Conservation (phyloP, 2,329 filamentous ascomycete species). For the Pseudogymnoascus sp. region DNA sequence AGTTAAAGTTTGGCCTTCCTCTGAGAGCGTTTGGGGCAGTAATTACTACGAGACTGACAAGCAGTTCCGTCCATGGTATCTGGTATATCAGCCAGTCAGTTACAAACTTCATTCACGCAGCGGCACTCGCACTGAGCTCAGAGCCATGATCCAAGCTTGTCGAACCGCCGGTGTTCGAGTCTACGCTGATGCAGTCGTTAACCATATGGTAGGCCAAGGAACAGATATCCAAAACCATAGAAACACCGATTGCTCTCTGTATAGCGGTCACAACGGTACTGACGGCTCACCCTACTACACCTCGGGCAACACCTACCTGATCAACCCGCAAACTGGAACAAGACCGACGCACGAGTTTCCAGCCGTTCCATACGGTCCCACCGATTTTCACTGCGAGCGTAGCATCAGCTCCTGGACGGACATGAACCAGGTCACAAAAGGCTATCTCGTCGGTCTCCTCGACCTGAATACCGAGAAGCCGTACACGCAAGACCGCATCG, state of each 20-base stretch:
- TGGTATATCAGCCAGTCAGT: constrained; percentile 26
- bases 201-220: constrained; percentile 26
- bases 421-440: constrained; percentile 25
- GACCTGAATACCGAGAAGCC: constrained; percentile 27
- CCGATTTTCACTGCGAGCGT: constrained; percentile 27
- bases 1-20: constrained; percentile 27
- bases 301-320: constrained; percentile 25
- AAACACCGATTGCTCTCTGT: constrained; percentile 20
- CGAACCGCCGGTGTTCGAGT: constrained; percentile 25
- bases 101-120: constrained; percentile 26
- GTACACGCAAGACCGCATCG: constrained; percentile 27
- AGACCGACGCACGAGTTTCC: constrained; percentile 26
- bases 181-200: constrained; percentile 26
- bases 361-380: constrained; percentile 27
- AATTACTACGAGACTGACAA: constrained; percentile 26
- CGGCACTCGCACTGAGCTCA: constrained; percentile 24
- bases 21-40: constrained; percentile 26
- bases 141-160: constrained; percentile 17
- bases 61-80: constrained; percentile 27
- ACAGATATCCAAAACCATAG: constrained; percentile 27
- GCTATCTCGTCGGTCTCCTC: constrained; percentile 22
- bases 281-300: constrained; percentile 27
- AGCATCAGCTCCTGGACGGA: constrained; percentile 25
- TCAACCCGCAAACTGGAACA: constrained; percentile 24
- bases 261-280: constrained; percentile 25